These are phyloP conservation scores for Pelargonium exstipulatum DNA, from an alignment of 441 rosid species.

Conservation along the genomic window DNA sequence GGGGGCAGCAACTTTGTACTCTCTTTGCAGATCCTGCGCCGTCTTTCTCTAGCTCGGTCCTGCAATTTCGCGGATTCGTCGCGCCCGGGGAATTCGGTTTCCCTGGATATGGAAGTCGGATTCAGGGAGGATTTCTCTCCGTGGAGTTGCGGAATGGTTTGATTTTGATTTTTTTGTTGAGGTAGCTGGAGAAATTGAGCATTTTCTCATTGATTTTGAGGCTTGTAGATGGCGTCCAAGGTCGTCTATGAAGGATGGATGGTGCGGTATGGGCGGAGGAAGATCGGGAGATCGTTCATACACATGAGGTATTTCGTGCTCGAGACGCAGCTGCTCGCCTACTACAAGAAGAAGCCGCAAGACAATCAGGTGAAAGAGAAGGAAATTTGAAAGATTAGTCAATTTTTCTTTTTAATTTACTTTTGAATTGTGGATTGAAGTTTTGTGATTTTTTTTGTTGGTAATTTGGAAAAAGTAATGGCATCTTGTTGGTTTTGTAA, in stretches of 20 bases:
- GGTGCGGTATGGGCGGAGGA: constrained; percentile 95
- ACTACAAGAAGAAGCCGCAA: constrained; percentile 93
- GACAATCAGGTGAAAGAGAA: constrained; percentile 59
- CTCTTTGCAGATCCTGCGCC: constrained; percentile 1
- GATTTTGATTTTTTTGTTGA: no score
- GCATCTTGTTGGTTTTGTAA: no score
- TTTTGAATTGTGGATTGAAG: not conserved
- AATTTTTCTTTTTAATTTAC: not conserved
- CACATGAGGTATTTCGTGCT: constrained; percentile 96
- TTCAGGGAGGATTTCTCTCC: not conserved
- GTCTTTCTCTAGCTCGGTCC: not conserved
- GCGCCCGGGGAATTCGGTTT: not conserved
- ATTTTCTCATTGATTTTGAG: constrained; percentile 7
- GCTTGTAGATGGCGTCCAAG: constrained; percentile 52
- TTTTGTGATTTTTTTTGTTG: not conserved
- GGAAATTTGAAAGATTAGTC: no score
- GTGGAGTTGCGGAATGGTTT: no score
- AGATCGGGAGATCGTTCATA: constrained; percentile 91
- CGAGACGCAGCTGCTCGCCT: constrained; percentile 84
- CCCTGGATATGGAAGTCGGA: constrained; percentile 3
- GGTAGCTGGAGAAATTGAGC: not conserved
- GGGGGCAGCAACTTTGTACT: not conserved
- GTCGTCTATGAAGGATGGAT: constrained; percentile 96
- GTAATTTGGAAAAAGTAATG: no score
- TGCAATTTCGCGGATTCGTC: constrained; percentile 1